These are phyloP conservation scores for Trichoderma koningiopsis DNA, from an alignment of 2,329 filamentous ascomycete genomes.

Conservation along the genomic window DNA sequence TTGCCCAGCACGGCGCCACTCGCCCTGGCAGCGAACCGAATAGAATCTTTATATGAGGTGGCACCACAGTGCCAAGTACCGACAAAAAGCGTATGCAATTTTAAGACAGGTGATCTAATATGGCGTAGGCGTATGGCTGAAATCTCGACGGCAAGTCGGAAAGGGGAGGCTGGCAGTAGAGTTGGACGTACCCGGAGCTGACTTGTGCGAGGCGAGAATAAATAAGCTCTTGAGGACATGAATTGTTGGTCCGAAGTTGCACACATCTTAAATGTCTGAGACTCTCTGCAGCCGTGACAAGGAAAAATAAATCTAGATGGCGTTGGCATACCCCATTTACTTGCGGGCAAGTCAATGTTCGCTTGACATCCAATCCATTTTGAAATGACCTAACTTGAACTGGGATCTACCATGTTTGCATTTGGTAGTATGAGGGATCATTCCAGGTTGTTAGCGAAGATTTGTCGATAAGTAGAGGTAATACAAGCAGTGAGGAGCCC, in stretches of 20 bases:
- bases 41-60: constrained; percentile 4
- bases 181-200: background rate
- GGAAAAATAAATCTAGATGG: background rate
- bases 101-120: constrained; percentile 17
- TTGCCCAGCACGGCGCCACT: constrained; percentile 27
- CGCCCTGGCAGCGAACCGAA: constrained; percentile 29
- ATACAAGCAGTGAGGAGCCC: background rate
- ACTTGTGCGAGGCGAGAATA: constrained; percentile 13
- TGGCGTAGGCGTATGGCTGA: constrained; percentile 15
- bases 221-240: constrained; percentile 15
- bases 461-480: background rate
- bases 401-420: constrained; percentile 7
- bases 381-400: background rate
- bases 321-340: background rate
- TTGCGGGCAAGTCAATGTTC: constrained; percentile 11
- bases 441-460: background rate
- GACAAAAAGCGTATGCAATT: background rate
- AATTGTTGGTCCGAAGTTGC: constrained; percentile 19
- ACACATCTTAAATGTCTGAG: constrained; percentile 23
- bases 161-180: background rate
- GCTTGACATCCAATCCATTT: constrained; percentile 25
- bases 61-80: constrained; percentile 3
- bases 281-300: constrained; percentile 2
- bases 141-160: constrained; percentile 19
- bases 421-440: background rate